phyloP scores from a whole-genome alignment of 73 alveolate species.

The Paramecium primaurelia region DNA sequence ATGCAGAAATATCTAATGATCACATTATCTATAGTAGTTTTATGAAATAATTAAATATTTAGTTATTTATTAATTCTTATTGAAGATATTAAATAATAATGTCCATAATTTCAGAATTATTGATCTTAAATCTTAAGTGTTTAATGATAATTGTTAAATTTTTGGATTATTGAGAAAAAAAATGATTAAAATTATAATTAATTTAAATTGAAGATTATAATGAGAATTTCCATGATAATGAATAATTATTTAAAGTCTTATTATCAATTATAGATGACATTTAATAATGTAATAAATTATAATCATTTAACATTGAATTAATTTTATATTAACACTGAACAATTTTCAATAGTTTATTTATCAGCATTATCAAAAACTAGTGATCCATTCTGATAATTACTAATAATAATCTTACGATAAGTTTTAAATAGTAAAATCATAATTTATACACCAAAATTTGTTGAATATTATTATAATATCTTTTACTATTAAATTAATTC shows the following conservation, averaged over 20 bases:
- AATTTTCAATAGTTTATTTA: background rate
- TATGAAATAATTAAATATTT: too few species aligned
- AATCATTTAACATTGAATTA: background rate
- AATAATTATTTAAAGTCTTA: too few species aligned
- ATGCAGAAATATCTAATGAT: too few species aligned
- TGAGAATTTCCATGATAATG: too few species aligned
- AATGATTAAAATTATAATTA: background rate
- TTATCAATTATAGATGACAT: background rate
- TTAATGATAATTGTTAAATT: too few species aligned
- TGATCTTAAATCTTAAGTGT: too few species aligned
- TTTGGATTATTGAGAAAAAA: too few species aligned
- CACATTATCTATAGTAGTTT: too few species aligned
- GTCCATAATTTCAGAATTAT: too few species aligned
- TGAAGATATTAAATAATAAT: too few species aligned
- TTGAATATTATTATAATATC: constrained; percentile 4
- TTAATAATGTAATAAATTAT: background rate
- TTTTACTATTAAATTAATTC: background rate
- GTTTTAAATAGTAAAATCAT: background rate
- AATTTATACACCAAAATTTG: background rate
- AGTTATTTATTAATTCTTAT: too few species aligned
- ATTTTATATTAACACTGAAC: background rate
- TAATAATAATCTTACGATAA: background rate
- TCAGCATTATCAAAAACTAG: background rate
- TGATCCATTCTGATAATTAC: background rate
- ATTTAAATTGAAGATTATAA: too few species aligned